These are phyloP conservation scores for Globisporangium okanoganense DNA, from an alignment of 352 stramenopile genomes.

Conservation along the genomic window DNA sequence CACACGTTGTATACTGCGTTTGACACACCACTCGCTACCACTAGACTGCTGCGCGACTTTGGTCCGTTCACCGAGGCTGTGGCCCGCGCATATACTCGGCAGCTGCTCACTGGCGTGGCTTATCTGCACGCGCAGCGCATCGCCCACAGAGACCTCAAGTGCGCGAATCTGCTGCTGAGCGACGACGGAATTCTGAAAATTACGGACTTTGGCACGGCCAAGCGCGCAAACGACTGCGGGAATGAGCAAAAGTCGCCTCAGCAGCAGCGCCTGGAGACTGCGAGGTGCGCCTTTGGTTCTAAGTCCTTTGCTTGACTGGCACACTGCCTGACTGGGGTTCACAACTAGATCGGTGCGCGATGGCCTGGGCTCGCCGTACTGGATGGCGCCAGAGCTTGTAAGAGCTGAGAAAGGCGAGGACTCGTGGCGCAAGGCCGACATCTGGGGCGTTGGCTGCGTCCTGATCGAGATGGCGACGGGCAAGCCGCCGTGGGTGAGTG, in stretches of 20 bases:
- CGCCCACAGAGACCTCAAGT: conserved; percentile 87
- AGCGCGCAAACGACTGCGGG: conserved; percentile 18
- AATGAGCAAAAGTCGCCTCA: conserved; percentile 5
- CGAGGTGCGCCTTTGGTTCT: conserved; percentile 9
- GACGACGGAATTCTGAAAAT: conserved; percentile 73
- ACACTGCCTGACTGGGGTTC: neutral
- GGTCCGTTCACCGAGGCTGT: conserved; percentile 63
- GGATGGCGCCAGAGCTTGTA: conserved; percentile 95
- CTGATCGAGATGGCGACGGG: conserved; percentile 89
- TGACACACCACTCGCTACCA: neutral
- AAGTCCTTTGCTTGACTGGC: too few species aligned
- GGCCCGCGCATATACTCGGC: conserved; percentile 45
- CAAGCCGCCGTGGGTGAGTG: conserved; percentile 75
- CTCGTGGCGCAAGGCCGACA: conserved; percentile 86
- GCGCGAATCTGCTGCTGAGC: conserved; percentile 77
- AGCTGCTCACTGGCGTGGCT: conserved; percentile 56
- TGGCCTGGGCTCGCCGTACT: conserved; percentile 90
- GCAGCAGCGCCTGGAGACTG: conserved; percentile 9
- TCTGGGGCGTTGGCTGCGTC: conserved; percentile 90
- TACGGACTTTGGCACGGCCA: conserved; percentile 84
- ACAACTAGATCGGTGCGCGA: conserved; percentile 53
- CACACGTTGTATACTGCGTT: neutral
- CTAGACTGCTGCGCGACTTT: conserved; percentile 79
- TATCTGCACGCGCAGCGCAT: conserved; percentile 75
- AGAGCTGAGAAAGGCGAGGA: conserved; percentile 66